Evolutionary conservation across 2,329 filamentous ascomycete genomes (phyloP), one percentile per base, ranked within the genome.

Genomic region (Plenodomus lindquistii): DNA sequence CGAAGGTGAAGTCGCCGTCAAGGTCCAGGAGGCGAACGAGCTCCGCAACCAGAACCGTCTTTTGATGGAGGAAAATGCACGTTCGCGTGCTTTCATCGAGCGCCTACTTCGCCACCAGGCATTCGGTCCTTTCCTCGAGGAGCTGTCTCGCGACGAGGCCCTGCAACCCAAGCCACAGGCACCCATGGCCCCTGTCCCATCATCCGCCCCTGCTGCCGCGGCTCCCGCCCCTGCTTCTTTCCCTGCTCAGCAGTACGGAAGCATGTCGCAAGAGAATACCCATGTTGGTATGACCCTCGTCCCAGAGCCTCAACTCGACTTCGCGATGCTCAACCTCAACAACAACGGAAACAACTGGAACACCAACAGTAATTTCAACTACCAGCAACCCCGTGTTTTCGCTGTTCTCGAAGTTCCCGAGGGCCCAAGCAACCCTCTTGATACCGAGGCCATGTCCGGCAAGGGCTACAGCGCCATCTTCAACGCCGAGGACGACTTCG

Each of bases 51-150:
- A 95, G 74, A 97, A 97, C 79, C 83, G 85, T 40, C 85, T 88
- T 31, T 81, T 99, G 16, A 77, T 85, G 59, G 89, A 95, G 39
- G 91, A 96, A 79, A 96, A 96, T 75, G 86, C 86, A 67, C 89
- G 89, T 4, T 93, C 90, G 6, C 82, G 89, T 13, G 87, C 90
- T 6, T 96, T 97, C 74, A 77, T 91, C 83, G 56, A 87, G 84
- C 75, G 92, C 69, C 81, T 97, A 37, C 75, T 80, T 34, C 75
- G 76, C 52, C 77, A 80, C 67, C 75, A 76, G 46, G 68, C 75
- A 54, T 67, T 79, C 67, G 70, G 72, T 57, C 76, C 76, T 34
- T 79, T 79, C 72, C 65, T 74, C 17, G 72, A 74, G 51, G 71
- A 74, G 42, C 59, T 74, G n/a, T 71, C 67, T n/a, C 67, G 66